Percentiles rank a stretch among this genome's conserved stretches.
phyloP scores from a whole-genome alignment of 345 rosid genomes.

The Hypericum androsaemum region DNA sequence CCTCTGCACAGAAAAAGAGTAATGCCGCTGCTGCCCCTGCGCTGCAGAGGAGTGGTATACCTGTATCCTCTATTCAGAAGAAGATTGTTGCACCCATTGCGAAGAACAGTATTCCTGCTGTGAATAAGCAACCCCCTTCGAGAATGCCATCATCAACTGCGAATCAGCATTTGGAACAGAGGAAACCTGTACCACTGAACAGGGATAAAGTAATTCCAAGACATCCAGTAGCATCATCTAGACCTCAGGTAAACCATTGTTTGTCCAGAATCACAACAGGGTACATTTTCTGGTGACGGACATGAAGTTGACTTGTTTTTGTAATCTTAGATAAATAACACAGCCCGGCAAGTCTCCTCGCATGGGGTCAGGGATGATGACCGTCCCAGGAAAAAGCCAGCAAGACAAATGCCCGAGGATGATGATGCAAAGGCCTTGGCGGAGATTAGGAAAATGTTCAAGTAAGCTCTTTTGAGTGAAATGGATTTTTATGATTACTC shows the following conservation, averaged over 20 bases:
- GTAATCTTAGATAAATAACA: conserved; percentile 33
- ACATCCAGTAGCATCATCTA: conserved; percentile 32
- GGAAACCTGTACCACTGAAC: conserved; percentile 27
- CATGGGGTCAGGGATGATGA: conserved; percentile 26
- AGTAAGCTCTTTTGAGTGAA: conserved; percentile 20
- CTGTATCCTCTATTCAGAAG: conserved; percentile 23
- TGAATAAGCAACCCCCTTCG: conserved; percentile 33
- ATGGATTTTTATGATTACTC: not conserved
- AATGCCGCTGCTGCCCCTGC: conserved; percentile 16
- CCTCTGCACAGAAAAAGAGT: conserved; percentile 31
- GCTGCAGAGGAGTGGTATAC: too few relatives aligned
- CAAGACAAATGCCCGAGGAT: conserved; percentile 23
- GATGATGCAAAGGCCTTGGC: conserved; percentile 32
- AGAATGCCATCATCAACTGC: conserved; percentile 37
- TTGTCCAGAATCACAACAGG: not conserved
- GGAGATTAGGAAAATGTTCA: conserved; percentile 51
- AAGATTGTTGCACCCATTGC: conserved; percentile 23
- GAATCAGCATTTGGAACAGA: conserved; percentile 42
- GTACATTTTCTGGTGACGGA: not conserved
- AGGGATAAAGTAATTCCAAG: conserved; percentile 31
- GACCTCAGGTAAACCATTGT: conserved; percentile 31
- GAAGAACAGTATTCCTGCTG: conserved; percentile 27
- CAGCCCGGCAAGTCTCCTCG: conserved; percentile 34
- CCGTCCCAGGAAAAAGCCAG: conserved; percentile 46
- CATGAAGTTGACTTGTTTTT: not conserved